Percentiles rank a stretch among this genome's conserved stretches.
These are phyloP conservation scores for rapeseed (Brassica napus) DNA, from an alignment of 345 rosid genomes.

Conservation along the genomic window Da-Ae NC_063438.1:24664001-24664500, in stretches of 20 bases:
- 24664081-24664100: slow-evolving; percentile 79
- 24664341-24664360: slow-evolving; percentile 14
- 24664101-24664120: slow-evolving; percentile 49
- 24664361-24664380: not conserved
- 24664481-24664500: slow-evolving; percentile 7
- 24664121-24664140: slow-evolving; percentile 63
- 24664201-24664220: slow-evolving; percentile 43
- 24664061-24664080: slow-evolving; percentile 81
- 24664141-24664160: slow-evolving; percentile 1
- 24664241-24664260: slow-evolving; percentile 80
- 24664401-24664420: not conserved
- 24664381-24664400: slow-evolving; percentile 3
- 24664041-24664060: slow-evolving; percentile 82
- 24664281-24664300: slow-evolving; percentile 71
- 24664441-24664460: not conserved
- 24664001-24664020: slow-evolving; percentile 85
- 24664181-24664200: not conserved
- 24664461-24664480: slow-evolving; percentile 2
- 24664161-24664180: not conserved
- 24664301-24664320: slow-evolving; percentile 66
- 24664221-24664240: slow-evolving; percentile 88
- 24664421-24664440: not conserved
- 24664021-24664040: slow-evolving; percentile 57
- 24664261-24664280: slow-evolving; percentile 71
- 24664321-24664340: slow-evolving; percentile 79